These are phyloP conservation scores for Tricholoma furcatifolium DNA, from an alignment of 768 basidiomycete genomes.

Conservation along the genomic window DNA sequence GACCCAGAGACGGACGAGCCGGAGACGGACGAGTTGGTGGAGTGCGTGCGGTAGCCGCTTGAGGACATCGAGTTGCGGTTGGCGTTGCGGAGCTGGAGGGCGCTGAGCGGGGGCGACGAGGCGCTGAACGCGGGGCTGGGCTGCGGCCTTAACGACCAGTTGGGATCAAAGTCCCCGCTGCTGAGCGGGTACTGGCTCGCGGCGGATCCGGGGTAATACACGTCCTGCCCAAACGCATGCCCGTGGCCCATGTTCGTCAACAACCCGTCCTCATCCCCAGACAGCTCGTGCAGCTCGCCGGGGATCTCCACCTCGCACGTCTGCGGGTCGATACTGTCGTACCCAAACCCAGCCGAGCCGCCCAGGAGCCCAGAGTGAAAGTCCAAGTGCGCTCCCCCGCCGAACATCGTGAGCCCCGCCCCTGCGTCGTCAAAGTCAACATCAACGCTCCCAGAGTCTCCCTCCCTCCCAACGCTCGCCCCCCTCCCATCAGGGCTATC, in stretches of 20 bases:
- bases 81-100: conserved; percentile 23
- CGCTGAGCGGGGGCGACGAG: conserved; percentile 35
- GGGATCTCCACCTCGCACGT: conserved; percentile 63
- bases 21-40: conserved; percentile 25
- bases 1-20: conserved; percentile 25
- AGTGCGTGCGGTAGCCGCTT: conserved; percentile 11
- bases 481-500: conserved; percentile 18
- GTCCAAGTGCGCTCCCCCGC: conserved; percentile 23
- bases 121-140: conserved; percentile 42
- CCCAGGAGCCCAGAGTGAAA: conserved; percentile 14
- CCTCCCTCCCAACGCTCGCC: conserved; percentile 20
- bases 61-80: conserved; percentile 18
- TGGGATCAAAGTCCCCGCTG: conserved; percentile 8
- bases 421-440: too few relatives aligned
- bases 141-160: conserved; percentile 40
- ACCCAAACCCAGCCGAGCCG: conserved; percentile 9
- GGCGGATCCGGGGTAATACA: conserved; percentile 7
- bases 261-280: conserved; percentile 55
- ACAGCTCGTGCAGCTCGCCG: conserved; percentile 50
- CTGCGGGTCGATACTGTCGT: conserved; percentile 41
- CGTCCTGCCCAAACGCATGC: conserved; percentile 15
- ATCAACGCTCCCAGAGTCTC: too few relatives aligned
- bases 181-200: neutral
- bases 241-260: conserved; percentile 29
- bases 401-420: conserved; percentile 28